A percentile compares a stretch with the other conserved stretches of the same genome.
These are phyloP conservation scores for Jamesozyma gamospora DNA, from an alignment of 805 yeast species.

Conservation along the genomic window DNA sequence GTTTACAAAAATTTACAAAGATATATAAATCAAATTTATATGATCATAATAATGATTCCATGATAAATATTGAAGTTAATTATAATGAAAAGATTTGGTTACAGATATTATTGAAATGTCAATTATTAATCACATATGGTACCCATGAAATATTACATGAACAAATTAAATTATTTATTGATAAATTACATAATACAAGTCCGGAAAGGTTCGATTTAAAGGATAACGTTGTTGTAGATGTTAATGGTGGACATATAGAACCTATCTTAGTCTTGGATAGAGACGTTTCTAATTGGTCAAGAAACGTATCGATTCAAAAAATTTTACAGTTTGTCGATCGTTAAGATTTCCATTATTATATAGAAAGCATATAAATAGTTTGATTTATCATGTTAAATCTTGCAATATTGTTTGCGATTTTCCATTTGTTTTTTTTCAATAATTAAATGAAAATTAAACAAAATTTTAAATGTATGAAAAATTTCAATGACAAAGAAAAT, in stretches of 20 bases:
- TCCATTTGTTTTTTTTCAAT: no score
- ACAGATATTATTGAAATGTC: conserved; percentile 5
- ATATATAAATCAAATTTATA: not conserved
- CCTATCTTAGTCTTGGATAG: conserved; percentile 5
- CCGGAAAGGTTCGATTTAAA: conserved; percentile 2
- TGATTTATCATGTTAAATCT: not conserved
- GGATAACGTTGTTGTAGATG: conserved; percentile 5
- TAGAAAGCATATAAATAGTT: no score
- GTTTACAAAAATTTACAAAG: conserved; percentile 3
- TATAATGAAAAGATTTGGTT: conserved; percentile 13
- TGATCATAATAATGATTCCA: conserved; percentile 5
- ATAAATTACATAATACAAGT: conserved; percentile 3
- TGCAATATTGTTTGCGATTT: not conserved
- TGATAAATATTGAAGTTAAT: conserved; percentile 14
- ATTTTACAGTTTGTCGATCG: conserved; percentile 5
- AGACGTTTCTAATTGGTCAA: conserved; percentile 6
- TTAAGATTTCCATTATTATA: no score
- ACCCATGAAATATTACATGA: conserved; percentile 15
- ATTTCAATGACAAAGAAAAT: no score
- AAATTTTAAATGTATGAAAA: no score
- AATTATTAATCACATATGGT: conserved; percentile 15
- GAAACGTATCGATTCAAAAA: not conserved
- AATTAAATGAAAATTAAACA: no score
- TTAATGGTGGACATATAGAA: conserved; percentile 13
- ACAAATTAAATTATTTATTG: conserved; percentile 10